Evolutionary conservation across 495 filamentous ascomycete species (phyloP).

Genomic region (Hypoxylon subgilvum): DNA sequence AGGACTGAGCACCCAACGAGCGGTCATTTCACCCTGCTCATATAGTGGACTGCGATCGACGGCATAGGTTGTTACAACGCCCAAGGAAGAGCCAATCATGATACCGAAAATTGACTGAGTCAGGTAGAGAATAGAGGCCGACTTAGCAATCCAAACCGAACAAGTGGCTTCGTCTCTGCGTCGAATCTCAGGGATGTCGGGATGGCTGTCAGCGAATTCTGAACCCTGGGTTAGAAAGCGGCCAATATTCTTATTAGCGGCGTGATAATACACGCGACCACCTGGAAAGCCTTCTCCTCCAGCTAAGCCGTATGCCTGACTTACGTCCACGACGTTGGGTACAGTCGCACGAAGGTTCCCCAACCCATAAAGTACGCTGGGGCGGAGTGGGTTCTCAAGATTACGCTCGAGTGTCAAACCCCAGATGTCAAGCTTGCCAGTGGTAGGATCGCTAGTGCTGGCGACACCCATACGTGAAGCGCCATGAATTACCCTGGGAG

Average conservation of each 20-base stretch:
- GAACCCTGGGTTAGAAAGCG: constrained; percentile 66
- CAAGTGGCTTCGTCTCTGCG: constrained; percentile 68
- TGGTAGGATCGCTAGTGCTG: constrained; percentile 75
- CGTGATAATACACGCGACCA: constrained; percentile 77
- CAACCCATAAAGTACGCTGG: constrained; percentile 78
- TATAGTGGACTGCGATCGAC: constrained; percentile 73
- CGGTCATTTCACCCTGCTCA: constrained; percentile 76
- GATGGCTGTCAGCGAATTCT: constrained; percentile 52
- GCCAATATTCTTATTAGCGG: constrained; percentile 77
- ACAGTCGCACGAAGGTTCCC: constrained; percentile 75
- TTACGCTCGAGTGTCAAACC: too few species aligned
- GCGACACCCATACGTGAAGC: constrained; percentile 75
- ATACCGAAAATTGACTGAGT: constrained; percentile 83
- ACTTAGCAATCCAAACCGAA: constrained; percentile 92
- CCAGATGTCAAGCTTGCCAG: constrained; percentile 82
- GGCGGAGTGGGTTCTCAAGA: too few species aligned
- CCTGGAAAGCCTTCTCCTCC: constrained; percentile 84
- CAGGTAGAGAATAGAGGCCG: constrained; percentile 67
- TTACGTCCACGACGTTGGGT: constrained; percentile 88
- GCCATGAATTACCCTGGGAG: constrained; percentile 80
- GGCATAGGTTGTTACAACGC: constrained; percentile 83
- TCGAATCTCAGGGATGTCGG: constrained; percentile 77
- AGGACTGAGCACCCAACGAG: constrained; percentile 86
- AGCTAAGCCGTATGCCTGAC: constrained; percentile 80
- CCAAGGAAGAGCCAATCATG: constrained; percentile 81